Evolutionary conservation across 805 yeast species (phyloP), one percentile per base, ranked within the genome.

Genomic region (Saturnispora serradocipensis): DNA sequence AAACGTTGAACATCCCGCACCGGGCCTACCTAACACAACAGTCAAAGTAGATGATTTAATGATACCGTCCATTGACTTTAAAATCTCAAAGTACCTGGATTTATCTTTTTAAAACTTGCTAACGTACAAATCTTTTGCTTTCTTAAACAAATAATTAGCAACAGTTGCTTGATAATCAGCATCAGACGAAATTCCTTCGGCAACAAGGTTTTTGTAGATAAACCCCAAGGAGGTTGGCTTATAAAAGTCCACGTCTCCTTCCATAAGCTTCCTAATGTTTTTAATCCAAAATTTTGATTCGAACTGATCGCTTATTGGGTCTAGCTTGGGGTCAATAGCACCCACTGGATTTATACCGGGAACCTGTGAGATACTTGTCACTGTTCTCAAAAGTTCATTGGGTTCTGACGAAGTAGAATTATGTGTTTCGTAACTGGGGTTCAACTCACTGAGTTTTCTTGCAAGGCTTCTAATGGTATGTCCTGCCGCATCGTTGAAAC

Each of bases 11-110:
- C 88, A 83, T 56, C 89, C 88, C n/a, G 88, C 79, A 60, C 91
- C 91, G 1, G 91, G 91, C 65, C 90, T 76, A 52, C 93, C 91
- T 45, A 85, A 69, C 10, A 85, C 88, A 47, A 84, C 84, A 9
- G 84, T 75, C 45, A 84, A 68, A 54, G 81, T 82, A 46, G 88
- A 88, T 3, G 86, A 81, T 46, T 68, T 69, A 51, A 81, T 70
- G 4, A 76, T 49, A 16, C 82, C 88, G 59, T 82, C 86, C 85
- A 81, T 81, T 28, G 84, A 74, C 61, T 81, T 81, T 64, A 78
- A 69, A 55, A 78, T 82, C 54, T 76, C 78, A 56, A 77, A 80
- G 53, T 61, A 67, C 53, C 69, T 59, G 36, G 67, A 59, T 36
- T 60, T 52, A 56, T 56, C 69, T 59, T 59, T 66, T 43, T 54